phyloP scores from a whole-genome alignment of 805 yeast genomes.

The Monosporozyma siamensis region DNA sequence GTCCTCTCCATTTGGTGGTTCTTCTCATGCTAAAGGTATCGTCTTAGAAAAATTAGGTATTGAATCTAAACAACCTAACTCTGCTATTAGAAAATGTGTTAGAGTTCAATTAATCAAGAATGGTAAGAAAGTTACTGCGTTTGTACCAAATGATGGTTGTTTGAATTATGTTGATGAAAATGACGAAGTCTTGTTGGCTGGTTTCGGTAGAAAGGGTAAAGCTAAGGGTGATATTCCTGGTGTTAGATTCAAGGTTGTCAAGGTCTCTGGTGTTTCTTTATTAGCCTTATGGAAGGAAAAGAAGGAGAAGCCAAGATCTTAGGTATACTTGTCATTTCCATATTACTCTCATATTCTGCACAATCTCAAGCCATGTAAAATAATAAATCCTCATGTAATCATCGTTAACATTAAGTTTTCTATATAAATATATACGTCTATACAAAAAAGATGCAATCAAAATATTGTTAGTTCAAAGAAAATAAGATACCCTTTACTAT shows the following conservation, averaged over 20 bases:
- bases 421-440: too few species aligned
- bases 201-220: slow-evolving; percentile 99
- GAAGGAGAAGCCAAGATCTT: slow-evolving; percentile 99
- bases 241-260: slow-evolving; percentile 99
- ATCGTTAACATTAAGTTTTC: too few species aligned
- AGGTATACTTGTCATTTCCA: slow-evolving; percentile 28
- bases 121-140: slow-evolving; percentile 99
- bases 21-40: slow-evolving; percentile 99
- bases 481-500: too few species aligned
- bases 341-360: too few species aligned
- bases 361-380: too few species aligned
- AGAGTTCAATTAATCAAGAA: slow-evolving; percentile 99
- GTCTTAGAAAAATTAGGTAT: slow-evolving; percentile 99
- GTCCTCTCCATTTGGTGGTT: slow-evolving; percentile 99
- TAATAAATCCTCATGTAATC: too few species aligned
- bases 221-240: slow-evolving; percentile 99
- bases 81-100: slow-evolving; percentile 99
- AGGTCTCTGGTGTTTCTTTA: slow-evolving; percentile 99
- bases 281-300: slow-evolving; percentile 99
- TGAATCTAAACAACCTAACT: slow-evolving; percentile 99
- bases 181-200: slow-evolving; percentile 99
- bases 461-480: too few species aligned
- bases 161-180: slow-evolving; percentile 99
- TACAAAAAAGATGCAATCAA: too few species aligned
- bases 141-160: slow-evolving; percentile 99